Conservation (phyloP, 768 basidiomycete species). For the Omphalotus guepiniiformis region DNA sequence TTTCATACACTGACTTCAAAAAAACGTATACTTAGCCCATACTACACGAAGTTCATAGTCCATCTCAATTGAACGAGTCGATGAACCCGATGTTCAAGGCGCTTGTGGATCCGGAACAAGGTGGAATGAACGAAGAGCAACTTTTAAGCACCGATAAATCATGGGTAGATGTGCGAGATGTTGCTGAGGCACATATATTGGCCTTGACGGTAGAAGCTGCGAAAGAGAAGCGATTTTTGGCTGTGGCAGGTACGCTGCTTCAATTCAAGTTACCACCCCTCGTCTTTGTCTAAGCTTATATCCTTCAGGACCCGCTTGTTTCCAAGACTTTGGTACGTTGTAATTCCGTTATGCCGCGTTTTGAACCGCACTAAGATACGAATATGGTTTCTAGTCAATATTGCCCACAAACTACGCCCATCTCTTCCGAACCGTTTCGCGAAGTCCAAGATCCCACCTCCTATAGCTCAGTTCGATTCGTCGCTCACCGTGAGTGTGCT, state of each 20-base stretch:
- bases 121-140: background rate
- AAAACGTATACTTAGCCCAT: constrained; percentile 5
- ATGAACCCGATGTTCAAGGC: background rate
- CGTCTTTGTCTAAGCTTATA: too few relatives aligned
- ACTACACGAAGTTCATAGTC: constrained; percentile 1
- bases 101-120: constrained; percentile 2
- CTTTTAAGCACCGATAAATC: background rate
- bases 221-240: constrained; percentile 37
- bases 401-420: too few relatives aligned
- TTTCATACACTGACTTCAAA: constrained; percentile 15
- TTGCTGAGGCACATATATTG: constrained; percentile 41
- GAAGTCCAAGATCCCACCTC: too few relatives aligned
- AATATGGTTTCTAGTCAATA: too few relatives aligned
- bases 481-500: too few relatives aligned
- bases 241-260: constrained; percentile 8
- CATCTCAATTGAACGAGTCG: background rate
- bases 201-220: constrained; percentile 41
- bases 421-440: too few relatives aligned
- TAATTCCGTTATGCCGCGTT: too few relatives aligned
- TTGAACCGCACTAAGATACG: too few relatives aligned
- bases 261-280: too few relatives aligned
- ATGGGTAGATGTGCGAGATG: constrained; percentile 39
- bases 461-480: too few relatives aligned
- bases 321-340: too few relatives aligned
- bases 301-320: too few relatives aligned